Evolutionary conservation across 352 stramenopile species (phyloP).

Genomic region (Pythium scleroteichum): DNA sequence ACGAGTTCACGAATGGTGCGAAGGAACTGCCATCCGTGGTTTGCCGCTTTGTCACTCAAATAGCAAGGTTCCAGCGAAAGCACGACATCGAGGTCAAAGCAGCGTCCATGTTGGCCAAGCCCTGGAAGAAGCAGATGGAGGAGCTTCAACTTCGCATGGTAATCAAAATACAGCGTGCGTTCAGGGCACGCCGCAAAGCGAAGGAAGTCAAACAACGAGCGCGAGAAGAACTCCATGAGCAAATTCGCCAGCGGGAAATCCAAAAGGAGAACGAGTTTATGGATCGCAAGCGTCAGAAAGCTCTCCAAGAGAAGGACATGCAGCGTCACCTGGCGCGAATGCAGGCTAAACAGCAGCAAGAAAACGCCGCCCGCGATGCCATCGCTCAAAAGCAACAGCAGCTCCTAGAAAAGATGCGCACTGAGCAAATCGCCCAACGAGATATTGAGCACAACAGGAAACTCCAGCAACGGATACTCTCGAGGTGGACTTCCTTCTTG

Average conservation of each 20-base stretch:
- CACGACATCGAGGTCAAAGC: slow-evolving; percentile 64
- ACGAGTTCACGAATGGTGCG: slow-evolving; percentile 13
- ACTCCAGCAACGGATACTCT: slow-evolving; percentile 27
- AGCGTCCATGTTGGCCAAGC: slow-evolving; percentile 44
- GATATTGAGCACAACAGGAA: slow-evolving; percentile 30
- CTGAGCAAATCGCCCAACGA: slow-evolving; percentile 51
- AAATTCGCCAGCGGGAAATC: slow-evolving; percentile 53
- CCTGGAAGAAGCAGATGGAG: slow-evolving; percentile 77
- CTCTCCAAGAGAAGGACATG: slow-evolving; percentile 53
- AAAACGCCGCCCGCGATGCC: slow-evolving; percentile 38
- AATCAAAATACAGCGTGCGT: slow-evolving; percentile 71
- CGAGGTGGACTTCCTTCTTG: slow-evolving; percentile 42
- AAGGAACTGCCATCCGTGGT: slow-evolving; percentile 60
- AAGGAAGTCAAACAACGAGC: slow-evolving; percentile 49
- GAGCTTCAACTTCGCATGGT: slow-evolving; percentile 66
- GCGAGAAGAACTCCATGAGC: slow-evolving; percentile 44
- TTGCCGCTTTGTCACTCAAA: slow-evolving; percentile 54
- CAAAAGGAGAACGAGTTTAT: slow-evolving; percentile 51
- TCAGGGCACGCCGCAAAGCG: slow-evolving; percentile 44
- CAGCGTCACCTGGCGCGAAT: slow-evolving; percentile 60
- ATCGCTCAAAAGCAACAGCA: slow-evolving; percentile 47
- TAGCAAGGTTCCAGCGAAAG: slow-evolving; percentile 53
- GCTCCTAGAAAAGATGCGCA: slow-evolving; percentile 46
- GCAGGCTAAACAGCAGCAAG: slow-evolving; percentile 48
- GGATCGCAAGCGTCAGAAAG: slow-evolving; percentile 57